Conservation (phyloP, 2,329 filamentous ascomycete genomes). For the Cercospora zeae-maydis region DNA sequence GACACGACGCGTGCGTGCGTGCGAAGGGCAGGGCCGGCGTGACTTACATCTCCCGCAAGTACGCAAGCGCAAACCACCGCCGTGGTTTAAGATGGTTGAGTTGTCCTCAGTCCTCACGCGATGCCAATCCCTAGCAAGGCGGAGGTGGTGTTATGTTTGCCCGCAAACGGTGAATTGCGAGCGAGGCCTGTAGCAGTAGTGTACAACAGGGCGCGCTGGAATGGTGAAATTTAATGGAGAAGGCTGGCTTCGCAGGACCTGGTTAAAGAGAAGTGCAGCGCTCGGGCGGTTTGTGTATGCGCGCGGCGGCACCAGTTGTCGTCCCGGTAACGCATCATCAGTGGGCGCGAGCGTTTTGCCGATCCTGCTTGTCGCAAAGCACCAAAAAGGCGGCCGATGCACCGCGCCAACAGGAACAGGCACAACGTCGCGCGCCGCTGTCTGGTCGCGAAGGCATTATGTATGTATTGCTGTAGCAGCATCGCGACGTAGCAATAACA, state of each 20-base stretch:
- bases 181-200: background rate
- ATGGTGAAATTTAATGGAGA: background rate
- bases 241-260: background rate
- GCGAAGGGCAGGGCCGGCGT: background rate
- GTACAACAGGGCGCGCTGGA: background rate
- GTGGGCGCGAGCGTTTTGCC: background rate
- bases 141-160: conserved; percentile 6
- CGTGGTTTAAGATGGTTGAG: conserved; percentile 7
- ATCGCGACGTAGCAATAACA: conserved; percentile 1
- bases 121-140: conserved; percentile 12
- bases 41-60: conserved; percentile 11
- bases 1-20: background rate
- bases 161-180: too few species aligned
- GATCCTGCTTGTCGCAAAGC: background rate
- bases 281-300: background rate
- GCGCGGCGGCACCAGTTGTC: background rate
- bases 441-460: background rate
- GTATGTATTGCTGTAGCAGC: background rate
- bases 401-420: background rate
- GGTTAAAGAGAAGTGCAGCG: conserved; percentile 1
- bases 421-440: background rate
- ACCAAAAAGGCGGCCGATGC: background rate
- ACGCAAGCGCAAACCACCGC: conserved; percentile 14
- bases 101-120: conserved; percentile 9
- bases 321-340: background rate